Evolutionary conservation across 257 asterid genomes (phyloP), one percentile per base, ranked within the genome.

Genomic region (Solanum virginianum): DNA sequence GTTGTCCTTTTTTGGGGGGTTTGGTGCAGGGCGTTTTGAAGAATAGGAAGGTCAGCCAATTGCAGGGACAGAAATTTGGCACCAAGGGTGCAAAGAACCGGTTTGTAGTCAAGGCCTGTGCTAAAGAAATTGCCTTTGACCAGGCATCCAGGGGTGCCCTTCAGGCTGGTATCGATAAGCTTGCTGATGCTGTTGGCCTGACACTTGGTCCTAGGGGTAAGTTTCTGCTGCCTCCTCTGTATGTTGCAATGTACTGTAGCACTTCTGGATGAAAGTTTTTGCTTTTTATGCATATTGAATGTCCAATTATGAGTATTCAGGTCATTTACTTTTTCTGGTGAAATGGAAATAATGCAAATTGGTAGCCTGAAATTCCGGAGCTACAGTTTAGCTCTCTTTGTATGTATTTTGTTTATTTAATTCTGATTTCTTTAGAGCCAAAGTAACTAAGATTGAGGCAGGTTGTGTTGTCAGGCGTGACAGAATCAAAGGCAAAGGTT

Each of bases 151-250:
- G 99, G 94, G 51, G 91, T 69, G 97, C 98, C 43, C 94, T 95
- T 91, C 99, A 97, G 87, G 89, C 94, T 41, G 99, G 99, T 11
- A 97, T 97, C 6, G 98, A 97, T 84, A 97, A 97, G 90, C 96
- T 96, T 10, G 98, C 98, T 20, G 98, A 97, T 88, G 97, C 94
- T 24, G 99, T 97, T 47, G 99, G 97, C 8, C 96, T 97, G 39
- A 95, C 99, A 41, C 97, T 97, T 83, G 99, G 98, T 41, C 99
- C 99, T 59, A 93, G 99, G 85, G 98, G 99, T 97, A 88, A 84
- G 84, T 84, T 69, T 47, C 80, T 66, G 3, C 14, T 85, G 51
- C 70, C 74, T 3, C 12, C 15, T 32, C 16, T 18, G 13, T 32
- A 63, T 53, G 14, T 79, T 53, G 39, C 29, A 16, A 53, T 26